Evolutionary conservation across 495 filamentous ascomycete genomes (phyloP).

Genomic region (Tuber calosporum): DNA sequence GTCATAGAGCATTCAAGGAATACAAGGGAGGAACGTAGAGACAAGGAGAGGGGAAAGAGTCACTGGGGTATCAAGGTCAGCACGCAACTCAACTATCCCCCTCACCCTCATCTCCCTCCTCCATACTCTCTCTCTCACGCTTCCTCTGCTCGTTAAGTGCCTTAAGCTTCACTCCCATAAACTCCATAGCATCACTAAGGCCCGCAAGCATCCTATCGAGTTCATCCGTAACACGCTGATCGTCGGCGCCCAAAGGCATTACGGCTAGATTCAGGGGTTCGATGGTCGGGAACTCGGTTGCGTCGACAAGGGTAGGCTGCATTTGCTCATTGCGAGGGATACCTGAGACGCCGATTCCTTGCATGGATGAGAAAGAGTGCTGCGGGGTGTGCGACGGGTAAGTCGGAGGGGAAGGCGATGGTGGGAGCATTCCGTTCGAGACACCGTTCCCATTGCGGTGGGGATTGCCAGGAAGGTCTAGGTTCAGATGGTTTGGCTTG

Average conservation of each 20-base stretch:
- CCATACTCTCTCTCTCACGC: conserved; percentile 4
- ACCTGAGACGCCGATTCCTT: conserved; percentile 50
- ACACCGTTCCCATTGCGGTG: conserved; percentile 10
- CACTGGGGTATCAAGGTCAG: neutral
- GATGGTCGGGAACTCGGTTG: conserved; percentile 43
- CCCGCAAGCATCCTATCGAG: conserved; percentile 50
- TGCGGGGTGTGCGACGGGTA: conserved; percentile 24
- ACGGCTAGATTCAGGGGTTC: conserved; percentile 48
- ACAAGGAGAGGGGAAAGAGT: neutral
- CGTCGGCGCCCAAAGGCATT: conserved; percentile 49
- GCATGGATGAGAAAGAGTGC: conserved; percentile 40
- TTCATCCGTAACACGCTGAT: conserved; percentile 51
- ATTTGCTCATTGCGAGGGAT: conserved; percentile 40
- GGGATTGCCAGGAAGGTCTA: conserved; percentile 23
- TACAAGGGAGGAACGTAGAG: neutral
- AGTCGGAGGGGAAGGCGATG: conserved; percentile 32
- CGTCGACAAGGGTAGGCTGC: conserved; percentile 20
- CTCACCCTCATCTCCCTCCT: conserved; percentile 22
- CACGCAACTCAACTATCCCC: conserved; percentile 9
- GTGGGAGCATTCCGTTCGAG: conserved; percentile 30
- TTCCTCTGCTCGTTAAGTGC: conserved; percentile 30
- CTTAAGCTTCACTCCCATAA: conserved; percentile 41
- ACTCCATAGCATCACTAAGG: conserved; percentile 45
- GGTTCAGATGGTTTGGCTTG: conserved; percentile 36
- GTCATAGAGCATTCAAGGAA: neutral